These are phyloP conservation scores for Salix caprea DNA, from an alignment of 345 rosid species.

Conservation along the genomic window DNA sequence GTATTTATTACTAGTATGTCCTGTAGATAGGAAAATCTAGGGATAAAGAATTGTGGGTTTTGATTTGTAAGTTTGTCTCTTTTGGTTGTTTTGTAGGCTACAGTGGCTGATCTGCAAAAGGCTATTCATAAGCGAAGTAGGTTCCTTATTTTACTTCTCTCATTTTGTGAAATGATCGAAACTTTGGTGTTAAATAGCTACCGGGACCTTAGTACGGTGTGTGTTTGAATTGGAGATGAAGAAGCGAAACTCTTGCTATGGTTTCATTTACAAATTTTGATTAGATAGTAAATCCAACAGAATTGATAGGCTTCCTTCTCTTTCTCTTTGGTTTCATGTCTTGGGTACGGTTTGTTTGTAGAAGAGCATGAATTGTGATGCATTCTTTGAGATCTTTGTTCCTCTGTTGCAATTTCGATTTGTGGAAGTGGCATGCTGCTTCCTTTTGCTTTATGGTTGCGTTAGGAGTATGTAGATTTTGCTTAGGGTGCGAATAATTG, in stretches of 20 bases:
- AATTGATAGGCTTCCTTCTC: neutral
- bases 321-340: neutral
- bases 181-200: neutral
- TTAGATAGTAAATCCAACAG: neutral
- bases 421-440: neutral
- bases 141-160: constrained; percentile 9
- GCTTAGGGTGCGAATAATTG: neutral
- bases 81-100: constrained; percentile 51
- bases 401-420: neutral
- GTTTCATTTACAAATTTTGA: neutral
- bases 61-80: neutral
- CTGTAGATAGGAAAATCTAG: constrained; percentile 4
- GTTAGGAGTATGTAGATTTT: neutral
- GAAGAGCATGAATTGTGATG: neutral
- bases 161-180: neutral
- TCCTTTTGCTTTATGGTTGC: neutral
- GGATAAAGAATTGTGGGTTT: neutral
- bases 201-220: neutral
- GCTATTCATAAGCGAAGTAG: constrained; percentile 79
- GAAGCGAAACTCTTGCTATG: neutral
- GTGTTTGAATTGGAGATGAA: neutral
- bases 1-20: constrained; percentile 3
- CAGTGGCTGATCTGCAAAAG: constrained; percentile 88
- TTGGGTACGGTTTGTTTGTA: neutral
- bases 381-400: neutral